Conservation (phyloP, 306 rosid species). For the Rosa chinensis region DNA sequence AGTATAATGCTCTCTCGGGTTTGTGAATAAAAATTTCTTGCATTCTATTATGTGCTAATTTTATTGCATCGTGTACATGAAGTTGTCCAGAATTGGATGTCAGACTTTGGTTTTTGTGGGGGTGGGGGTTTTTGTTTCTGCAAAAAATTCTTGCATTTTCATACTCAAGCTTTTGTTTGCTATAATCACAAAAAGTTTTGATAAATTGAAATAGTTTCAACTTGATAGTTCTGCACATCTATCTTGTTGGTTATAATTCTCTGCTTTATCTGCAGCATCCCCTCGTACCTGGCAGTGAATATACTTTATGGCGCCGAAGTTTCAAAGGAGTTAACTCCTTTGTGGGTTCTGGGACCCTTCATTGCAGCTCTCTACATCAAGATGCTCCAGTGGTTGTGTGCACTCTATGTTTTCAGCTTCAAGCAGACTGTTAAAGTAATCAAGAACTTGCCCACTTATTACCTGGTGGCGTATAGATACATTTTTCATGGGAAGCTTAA, state of each 20-base stretch:
- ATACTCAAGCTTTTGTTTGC: background rate
- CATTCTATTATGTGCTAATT: background rate
- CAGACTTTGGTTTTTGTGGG: background rate
- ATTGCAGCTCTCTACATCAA: conserved; percentile 62
- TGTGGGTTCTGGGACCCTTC: conserved; percentile 79
- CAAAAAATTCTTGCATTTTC: background rate
- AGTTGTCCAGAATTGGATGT: background rate
- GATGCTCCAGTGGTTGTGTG: conserved; percentile 49
- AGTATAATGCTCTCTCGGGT: conserved; percentile 35
- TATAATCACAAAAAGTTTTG: background rate
- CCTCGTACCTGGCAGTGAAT: conserved; percentile 66
- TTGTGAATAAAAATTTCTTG: background rate
- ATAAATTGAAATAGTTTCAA: background rate
- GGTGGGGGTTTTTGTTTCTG: background rate
- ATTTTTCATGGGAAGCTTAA: conserved; percentile 58
- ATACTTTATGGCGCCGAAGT: conserved; percentile 65
- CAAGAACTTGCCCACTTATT: conserved; percentile 58
- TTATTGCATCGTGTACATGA: background rate
- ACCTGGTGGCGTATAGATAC: conserved; percentile 42
- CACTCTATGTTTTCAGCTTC: conserved; percentile 72
- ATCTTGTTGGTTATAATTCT: conserved; percentile 31
- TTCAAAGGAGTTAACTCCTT: conserved; percentile 77
- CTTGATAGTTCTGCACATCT: background rate
- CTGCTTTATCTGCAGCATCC: conserved; percentile 60
- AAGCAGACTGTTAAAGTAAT: conserved; percentile 62